Evolutionary conservation across 768 basidiomycete genomes (phyloP).

Genomic region (Pleurotus citrinopileatus): DNA sequence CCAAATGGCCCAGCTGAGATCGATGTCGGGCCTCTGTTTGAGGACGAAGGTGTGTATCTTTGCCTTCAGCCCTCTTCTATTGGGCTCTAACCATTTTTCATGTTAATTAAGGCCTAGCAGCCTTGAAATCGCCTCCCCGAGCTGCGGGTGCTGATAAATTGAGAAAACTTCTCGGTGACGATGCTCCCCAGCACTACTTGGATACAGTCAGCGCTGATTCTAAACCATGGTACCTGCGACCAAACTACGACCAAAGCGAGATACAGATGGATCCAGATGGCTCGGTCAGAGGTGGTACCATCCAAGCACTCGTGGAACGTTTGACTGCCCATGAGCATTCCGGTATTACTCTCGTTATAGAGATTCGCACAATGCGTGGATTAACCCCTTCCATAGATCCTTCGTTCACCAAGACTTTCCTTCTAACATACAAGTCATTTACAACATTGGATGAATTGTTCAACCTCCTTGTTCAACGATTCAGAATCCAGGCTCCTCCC

Average conservation of each 20-base stretch:
- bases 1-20: conserved; percentile 9
- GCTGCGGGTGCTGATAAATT: conserved; percentile 51
- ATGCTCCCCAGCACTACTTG: conserved; percentile 31
- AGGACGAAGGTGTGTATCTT: conserved; percentile 36
- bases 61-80: not conserved
- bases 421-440: conserved; percentile 96
- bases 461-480: conserved; percentile 77
- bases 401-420: conserved; percentile 82
- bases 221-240: conserved; percentile 82
- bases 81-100: conserved; percentile 1
- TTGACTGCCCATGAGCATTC: conserved; percentile 88
- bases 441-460: conserved; percentile 81
- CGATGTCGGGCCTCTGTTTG: conserved; percentile 25
- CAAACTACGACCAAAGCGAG: conserved; percentile 76
- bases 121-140: conserved; percentile 29
- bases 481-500: conserved; percentile 72
- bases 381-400: conserved; percentile 47
- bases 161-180: conserved; percentile 62
- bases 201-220: conserved; percentile 41
- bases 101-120: conserved; percentile 6
- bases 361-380: conserved; percentile 1
- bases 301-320: conserved; percentile 82
- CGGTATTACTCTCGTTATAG: conserved; percentile 40
- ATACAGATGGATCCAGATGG: conserved; percentile 84
- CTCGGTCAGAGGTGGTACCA: conserved; percentile 81